Conservation (phyloP, 2,329 filamentous ascomycete species). For the Colletotrichum orbiculare region DNA sequence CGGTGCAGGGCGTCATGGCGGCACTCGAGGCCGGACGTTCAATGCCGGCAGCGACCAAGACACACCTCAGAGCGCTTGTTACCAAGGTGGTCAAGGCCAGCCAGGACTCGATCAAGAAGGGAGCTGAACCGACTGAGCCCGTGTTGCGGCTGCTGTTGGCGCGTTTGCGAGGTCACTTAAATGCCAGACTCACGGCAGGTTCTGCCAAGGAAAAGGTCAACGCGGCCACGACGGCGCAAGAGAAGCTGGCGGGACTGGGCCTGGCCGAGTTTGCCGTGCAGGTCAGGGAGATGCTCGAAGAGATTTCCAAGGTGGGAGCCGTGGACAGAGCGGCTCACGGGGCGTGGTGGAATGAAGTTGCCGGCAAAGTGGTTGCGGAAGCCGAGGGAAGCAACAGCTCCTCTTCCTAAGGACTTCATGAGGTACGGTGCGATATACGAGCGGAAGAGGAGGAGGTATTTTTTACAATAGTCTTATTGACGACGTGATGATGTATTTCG, state of each 20-base stretch:
- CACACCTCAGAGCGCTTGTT: constrained; percentile 67
- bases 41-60: constrained; percentile 73
- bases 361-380: constrained; percentile 63
- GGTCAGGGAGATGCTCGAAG: constrained; percentile 76
- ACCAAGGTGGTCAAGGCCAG: constrained; percentile 65
- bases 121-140: constrained; percentile 62
- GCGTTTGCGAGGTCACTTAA: constrained; percentile 74
- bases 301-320: constrained; percentile 71
- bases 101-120: constrained; percentile 54
- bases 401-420: constrained; percentile 6
- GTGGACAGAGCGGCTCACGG: constrained; percentile 77
- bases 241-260: constrained; percentile 76
- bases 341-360: constrained; percentile 76
- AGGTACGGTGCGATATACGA: constrained; percentile 34
- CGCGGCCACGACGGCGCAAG: constrained; percentile 74
- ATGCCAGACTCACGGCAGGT: constrained; percentile 71
- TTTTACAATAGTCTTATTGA: constrained; percentile 24
- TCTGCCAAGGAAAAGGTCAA: constrained; percentile 78
- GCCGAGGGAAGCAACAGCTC: constrained; percentile 28
- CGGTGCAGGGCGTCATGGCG: constrained; percentile 70
- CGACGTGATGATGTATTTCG: constrained; percentile 33
- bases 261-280: constrained; percentile 79
- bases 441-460: constrained; percentile 15
- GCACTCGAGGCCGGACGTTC: constrained; percentile 70
- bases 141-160: constrained; percentile 75